Base-by-base conservation (phyloP, 129 eudicot species). In the Escallonia rubra region DNA sequence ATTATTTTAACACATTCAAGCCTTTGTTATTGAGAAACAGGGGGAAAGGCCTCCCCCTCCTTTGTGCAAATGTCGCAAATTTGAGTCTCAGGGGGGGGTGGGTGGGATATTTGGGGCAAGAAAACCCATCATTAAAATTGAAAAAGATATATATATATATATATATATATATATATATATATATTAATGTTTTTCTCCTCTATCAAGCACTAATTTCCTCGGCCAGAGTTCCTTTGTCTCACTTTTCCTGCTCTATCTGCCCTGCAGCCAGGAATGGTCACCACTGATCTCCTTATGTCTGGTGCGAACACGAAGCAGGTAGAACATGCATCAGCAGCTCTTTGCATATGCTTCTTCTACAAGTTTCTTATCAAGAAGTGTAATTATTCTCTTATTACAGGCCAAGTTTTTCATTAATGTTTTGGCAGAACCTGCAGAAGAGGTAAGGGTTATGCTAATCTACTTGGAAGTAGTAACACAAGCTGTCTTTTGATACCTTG, bases 291-390 rank as follows among this genome's bases (percentile, higher is more conserved):
- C 65, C 88, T 93, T 67, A 93, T 93, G 98, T 86, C 96, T 3
- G 96, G 96, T 69, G 98, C 98, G 65, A 84, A 82, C 77, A 93
- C 98, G 54, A 93, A 93, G 77, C 98, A 93, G 95, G 98, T 86
- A 49, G 46, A 38, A 11, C 41, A 44, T 67, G 55, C 67, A 43
- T 54, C 10, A 47, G 34, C 34, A 23, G 50, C 3, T 38, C 47
- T 12, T 46, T 72, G 47, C 47, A 66, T 44, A 41, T 57, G 67
- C 45, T 56, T 74, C 47, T 3, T 71, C 55, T 41, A 67, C 54
- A 53, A 43, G 42, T 12, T 66, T 54, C 50, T 65, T 54, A 54
- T 55, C 40, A 11, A 43, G 57, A 67, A 78, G 66, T 55, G 13
- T n/a, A 52, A 73, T 48, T 3, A 57, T 9, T 65, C 6, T 11